Conservation (phyloP, 345 rosid genomes). For the Euphorbia lathyris region DNA sequence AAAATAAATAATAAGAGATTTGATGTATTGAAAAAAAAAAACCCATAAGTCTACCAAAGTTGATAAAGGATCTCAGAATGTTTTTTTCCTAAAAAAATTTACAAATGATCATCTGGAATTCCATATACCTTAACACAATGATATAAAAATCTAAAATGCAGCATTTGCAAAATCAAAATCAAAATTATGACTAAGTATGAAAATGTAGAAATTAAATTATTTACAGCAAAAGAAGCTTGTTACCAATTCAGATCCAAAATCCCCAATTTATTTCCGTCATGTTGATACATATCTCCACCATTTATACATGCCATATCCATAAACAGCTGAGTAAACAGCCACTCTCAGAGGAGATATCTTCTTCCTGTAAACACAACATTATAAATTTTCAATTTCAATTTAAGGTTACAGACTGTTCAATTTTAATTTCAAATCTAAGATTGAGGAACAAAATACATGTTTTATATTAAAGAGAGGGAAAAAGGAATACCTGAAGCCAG, state of each 20-base stretch:
- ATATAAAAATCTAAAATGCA: background rate
- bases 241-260: background rate
- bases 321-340: slow-evolving; percentile 39
- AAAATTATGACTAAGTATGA: background rate
- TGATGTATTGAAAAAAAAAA: no score
- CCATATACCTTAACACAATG: no score
- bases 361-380: slow-evolving; percentile 36
- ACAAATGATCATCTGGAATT: no score
- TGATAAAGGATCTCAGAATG: no score
- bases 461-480: background rate
- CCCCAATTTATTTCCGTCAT: slow-evolving; percentile 11
- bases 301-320: slow-evolving; percentile 58
- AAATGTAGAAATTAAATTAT: background rate
- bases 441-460: no score
- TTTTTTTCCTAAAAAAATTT: no score
- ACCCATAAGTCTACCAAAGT: no score
- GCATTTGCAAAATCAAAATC: background rate
- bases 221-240: background rate
- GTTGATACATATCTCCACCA: slow-evolving; percentile 67
- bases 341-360: slow-evolving; percentile 58
- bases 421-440: no score
- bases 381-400: no score
- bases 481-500: slow-evolving; percentile 39
- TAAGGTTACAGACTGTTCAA: no score
- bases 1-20: no score